Evolutionary conservation across 2,329 filamentous ascomycete species (phyloP).

Genomic region (Ustilaginoidea virens): DNA sequence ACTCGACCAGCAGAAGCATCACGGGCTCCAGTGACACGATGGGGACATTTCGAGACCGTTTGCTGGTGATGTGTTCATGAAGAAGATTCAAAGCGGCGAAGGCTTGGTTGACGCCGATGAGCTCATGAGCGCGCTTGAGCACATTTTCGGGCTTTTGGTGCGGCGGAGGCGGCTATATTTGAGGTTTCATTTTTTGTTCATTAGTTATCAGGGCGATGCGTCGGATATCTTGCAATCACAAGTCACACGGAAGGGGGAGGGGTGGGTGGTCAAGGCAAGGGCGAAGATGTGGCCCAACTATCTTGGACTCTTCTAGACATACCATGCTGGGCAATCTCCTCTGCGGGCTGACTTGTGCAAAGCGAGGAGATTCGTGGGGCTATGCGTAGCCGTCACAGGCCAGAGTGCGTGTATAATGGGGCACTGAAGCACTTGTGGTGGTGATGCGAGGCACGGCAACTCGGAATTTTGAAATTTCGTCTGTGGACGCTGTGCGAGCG

Average conservation of each 20-base stretch:
- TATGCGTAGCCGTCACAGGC: slow-evolving; percentile 23
- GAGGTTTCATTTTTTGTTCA: neutral
- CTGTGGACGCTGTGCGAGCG: slow-evolving; percentile 28
- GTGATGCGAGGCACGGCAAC: slow-evolving; percentile 18
- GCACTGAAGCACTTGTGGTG: slow-evolving; percentile 23
- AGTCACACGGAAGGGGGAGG: slow-evolving; percentile 2
- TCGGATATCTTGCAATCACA: too few species aligned
- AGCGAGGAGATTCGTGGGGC: slow-evolving; percentile 21
- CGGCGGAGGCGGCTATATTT: slow-evolving; percentile 69
- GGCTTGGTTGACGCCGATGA: slow-evolving; percentile 92
- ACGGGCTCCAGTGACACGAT: slow-evolving; percentile 94
- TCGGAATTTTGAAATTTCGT: slow-evolving; percentile 30
- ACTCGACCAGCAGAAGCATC: slow-evolving; percentile 93
- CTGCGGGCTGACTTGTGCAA: slow-evolving; percentile 22
- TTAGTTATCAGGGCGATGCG: neutral
- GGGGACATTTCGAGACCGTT: slow-evolving; percentile 92
- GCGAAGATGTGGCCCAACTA: slow-evolving; percentile 12
- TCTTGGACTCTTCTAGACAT: slow-evolving; percentile 11
- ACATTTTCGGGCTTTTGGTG: slow-evolving; percentile 99
- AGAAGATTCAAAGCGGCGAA: slow-evolving; percentile 85
- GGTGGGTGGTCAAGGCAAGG: slow-evolving; percentile 12
- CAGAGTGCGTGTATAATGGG: slow-evolving; percentile 18
- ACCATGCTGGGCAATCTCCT: slow-evolving; percentile 38
- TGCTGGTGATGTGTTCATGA: slow-evolving; percentile 98
- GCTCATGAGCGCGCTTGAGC: slow-evolving; percentile 93